Evolutionary conservation across 192 early-diverging fungal genomes (phyloP).

Genomic region (Polychytrium aggregatum): DNA sequence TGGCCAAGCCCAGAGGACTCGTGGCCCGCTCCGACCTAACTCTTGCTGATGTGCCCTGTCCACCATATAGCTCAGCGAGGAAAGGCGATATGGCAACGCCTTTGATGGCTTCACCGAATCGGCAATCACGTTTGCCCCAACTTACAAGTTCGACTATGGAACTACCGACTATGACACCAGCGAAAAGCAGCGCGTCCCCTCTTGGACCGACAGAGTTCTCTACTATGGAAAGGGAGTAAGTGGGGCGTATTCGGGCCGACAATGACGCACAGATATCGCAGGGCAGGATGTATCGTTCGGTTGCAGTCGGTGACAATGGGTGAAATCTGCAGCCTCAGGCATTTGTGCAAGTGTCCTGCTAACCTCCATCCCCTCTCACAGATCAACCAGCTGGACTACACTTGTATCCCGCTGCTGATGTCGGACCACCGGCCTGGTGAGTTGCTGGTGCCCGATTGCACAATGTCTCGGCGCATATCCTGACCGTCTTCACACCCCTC

Average conservation of each 20-base stretch:
- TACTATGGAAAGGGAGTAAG: slow-evolving; percentile 44
- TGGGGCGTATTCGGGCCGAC: no score
- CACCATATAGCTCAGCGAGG: slow-evolving; percentile 37
- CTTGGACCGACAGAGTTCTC: slow-evolving; percentile 45
- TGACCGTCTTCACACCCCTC: no score
- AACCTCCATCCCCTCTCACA: slow-evolving; percentile 7
- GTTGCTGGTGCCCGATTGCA: no score
- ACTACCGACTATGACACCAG: slow-evolving; percentile 61
- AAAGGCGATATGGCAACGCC: slow-evolving; percentile 39
- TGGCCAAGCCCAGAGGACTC: no score
- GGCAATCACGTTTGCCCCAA: slow-evolving; percentile 57
- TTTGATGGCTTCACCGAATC: slow-evolving; percentile 76
- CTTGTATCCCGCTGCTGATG: slow-evolving; percentile 43
- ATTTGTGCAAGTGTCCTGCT: no score
- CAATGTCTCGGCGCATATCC: no score
- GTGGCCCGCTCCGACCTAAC: no score
- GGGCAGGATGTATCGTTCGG: no score
- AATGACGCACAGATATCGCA: no score
- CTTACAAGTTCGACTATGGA: slow-evolving; percentile 73
- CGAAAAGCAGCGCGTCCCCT: slow-evolving; percentile 50
- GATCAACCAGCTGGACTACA: slow-evolving; percentile 25
- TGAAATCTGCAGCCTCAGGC: no score
- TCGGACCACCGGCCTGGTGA: slow-evolving; percentile 70
- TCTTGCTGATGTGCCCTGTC: slow-evolving; percentile 30
- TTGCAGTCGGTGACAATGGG: no score